These are phyloP conservation scores for Colletotrichum lini DNA, from an alignment of 2,329 filamentous ascomycete species.

Conservation along the genomic window DNA sequence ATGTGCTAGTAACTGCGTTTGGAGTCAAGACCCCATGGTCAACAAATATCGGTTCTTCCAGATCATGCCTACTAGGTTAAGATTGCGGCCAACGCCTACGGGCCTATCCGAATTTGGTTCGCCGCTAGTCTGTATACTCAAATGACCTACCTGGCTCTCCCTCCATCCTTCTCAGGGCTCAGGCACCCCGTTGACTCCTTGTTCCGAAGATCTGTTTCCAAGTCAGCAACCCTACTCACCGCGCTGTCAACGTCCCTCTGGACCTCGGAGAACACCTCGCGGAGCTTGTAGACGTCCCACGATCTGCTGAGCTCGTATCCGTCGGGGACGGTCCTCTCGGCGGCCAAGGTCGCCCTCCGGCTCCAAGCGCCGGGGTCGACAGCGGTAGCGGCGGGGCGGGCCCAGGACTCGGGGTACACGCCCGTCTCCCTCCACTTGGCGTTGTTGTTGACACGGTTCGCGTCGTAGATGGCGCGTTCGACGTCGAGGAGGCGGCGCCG, in stretches of 20 bases:
- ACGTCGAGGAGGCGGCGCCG: constrained; percentile 80
- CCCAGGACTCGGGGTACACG: constrained; percentile 50
- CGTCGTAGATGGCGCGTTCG: constrained; percentile 53
- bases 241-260: background rate
- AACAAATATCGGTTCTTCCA: background rate
- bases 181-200: background rate
- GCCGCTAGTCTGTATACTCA: no score
- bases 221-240: background rate
- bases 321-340: background rate
- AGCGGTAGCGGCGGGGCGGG: no score
- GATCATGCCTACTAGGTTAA: no score
- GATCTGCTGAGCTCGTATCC: background rate
- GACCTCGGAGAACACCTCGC: constrained; percentile 2
- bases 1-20: no score
- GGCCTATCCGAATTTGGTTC: background rate
- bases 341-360: background rate
- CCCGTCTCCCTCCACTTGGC: constrained; percentile 87
- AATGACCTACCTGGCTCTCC: no score
- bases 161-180: no score
- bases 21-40: no score
- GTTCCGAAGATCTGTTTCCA: background rate
- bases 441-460: constrained; percentile 68
- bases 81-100: no score
- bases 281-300: constrained; percentile 4
- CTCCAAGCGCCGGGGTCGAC: background rate